phyloP scores from a whole-genome alignment of 108 stramenopile species.

The Discostella stelligeroides region DNA sequence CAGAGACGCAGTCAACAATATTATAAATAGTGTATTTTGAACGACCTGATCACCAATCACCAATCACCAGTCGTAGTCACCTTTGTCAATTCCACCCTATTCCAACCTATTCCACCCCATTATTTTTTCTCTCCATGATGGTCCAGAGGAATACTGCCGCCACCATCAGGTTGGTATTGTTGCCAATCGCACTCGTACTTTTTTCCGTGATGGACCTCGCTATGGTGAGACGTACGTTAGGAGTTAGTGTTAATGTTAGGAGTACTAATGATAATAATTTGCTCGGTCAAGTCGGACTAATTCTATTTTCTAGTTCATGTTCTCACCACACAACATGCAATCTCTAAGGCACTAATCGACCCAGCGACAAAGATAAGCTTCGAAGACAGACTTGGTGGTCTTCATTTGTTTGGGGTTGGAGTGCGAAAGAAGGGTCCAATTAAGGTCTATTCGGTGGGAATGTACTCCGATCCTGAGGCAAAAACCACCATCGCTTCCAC shows the following conservation, averaged over 20 bases:
- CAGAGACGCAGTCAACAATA: not conserved
- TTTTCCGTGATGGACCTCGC: not conserved
- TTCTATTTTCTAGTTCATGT: too few species aligned
- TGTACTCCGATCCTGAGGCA: constrained; percentile 67
- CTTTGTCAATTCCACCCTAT: too few species aligned
- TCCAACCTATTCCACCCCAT: too few species aligned
- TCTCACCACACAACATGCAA: too few species aligned
- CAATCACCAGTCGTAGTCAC: too few species aligned
- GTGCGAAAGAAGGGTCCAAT: constrained; percentile 84
- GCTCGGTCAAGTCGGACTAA: too few species aligned
- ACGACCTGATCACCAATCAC: too few species aligned
- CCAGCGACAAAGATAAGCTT: constrained; percentile 74
- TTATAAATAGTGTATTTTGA: too few species aligned
- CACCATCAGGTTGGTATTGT: constrained; percentile 1
- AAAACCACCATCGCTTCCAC: constrained; percentile 52
- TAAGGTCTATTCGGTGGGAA: constrained; percentile 82
- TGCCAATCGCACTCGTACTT: not conserved
- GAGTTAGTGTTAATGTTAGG: too few species aligned
- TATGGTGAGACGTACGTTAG: too few species aligned
- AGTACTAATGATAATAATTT: too few species aligned
- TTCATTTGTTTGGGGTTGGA: constrained; percentile 72
- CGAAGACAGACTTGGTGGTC: constrained; percentile 40
- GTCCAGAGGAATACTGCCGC: not conserved
- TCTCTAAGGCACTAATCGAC: constrained; percentile 60
- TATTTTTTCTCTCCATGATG: constrained; percentile 15